These are phyloP conservation scores for Dioscorea cayenensis DNA, from an alignment of 116 monocot genomes.

Conservation along the genomic window DNA sequence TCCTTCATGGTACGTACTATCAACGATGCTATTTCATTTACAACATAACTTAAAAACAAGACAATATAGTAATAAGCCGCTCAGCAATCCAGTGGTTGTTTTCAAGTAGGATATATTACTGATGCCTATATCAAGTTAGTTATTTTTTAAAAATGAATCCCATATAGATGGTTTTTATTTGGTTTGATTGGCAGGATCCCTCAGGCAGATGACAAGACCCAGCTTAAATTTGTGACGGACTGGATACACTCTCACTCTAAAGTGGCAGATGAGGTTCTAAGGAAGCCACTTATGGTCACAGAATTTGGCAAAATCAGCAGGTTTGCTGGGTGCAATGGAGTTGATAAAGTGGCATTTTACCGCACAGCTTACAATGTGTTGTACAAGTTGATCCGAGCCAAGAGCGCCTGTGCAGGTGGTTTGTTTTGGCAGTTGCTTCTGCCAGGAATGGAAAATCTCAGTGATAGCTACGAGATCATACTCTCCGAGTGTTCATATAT, in stretches of 20 bases:
- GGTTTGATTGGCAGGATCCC: slow-evolving; percentile 26
- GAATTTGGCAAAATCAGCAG: slow-evolving; percentile 52
- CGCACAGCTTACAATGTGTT: slow-evolving; percentile 23
- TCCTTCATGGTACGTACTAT: slow-evolving; percentile 47
- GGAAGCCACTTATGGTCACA: slow-evolving; percentile 45
- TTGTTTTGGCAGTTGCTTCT: slow-evolving; percentile 60
- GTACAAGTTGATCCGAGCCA: slow-evolving; percentile 27
- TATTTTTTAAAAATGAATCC: no score
- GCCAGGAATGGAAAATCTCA: slow-evolving; percentile 40
- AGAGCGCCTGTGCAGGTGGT: slow-evolving; percentile 34
- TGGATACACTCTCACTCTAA: slow-evolving; percentile 34
- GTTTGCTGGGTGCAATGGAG: not conserved
- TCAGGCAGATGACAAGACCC: slow-evolving; percentile 12
- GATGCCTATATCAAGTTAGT: no score
- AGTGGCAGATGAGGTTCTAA: slow-evolving; percentile 17
- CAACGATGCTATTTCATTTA: no score
- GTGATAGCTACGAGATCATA: slow-evolving; percentile 55
- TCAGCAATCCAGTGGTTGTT: no score
- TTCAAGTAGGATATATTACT: no score
- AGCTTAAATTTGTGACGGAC: slow-evolving; percentile 23
- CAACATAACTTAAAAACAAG: no score
- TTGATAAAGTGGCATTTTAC: slow-evolving; percentile 22
- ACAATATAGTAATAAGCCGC: no score
- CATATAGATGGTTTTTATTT: not conserved
- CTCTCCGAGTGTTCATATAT: slow-evolving; percentile 25